phyloP scores from a whole-genome alignment of 2,329 filamentous ascomycete species.

The Epichloe festucae region DNA sequence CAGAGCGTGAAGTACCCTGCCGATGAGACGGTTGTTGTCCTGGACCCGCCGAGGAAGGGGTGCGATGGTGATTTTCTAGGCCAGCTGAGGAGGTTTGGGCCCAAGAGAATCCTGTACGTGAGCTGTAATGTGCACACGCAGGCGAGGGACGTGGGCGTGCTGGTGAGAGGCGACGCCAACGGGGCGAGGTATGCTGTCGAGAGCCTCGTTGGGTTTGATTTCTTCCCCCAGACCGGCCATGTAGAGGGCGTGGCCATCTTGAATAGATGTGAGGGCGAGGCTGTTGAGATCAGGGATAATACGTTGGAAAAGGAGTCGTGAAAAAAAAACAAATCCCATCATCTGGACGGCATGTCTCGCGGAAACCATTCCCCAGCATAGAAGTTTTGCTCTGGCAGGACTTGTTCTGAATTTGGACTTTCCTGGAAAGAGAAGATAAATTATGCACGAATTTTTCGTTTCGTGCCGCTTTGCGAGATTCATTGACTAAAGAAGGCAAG shows the following conservation, averaged over 20 bases:
- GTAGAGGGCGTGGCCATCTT: conserved; percentile 56
- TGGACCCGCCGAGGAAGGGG: conserved; percentile 93
- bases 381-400: neutral
- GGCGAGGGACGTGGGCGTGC: conserved; percentile 77
- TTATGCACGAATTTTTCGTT: no score
- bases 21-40: conserved; percentile 80
- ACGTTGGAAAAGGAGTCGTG: neutral
- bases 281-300: neutral
- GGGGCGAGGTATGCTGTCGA: conserved; percentile 66
- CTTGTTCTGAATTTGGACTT: no score
- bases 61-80: conserved; percentile 75
- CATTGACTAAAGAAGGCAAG: no score
- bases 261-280: conserved; percentile 37
- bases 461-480: no score
- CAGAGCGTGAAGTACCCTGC: conserved; percentile 57
- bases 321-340: neutral
- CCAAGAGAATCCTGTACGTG: conserved; percentile 77
- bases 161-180: conserved; percentile 55
- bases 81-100: conserved; percentile 68
- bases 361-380: neutral
- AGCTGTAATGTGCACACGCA: conserved; percentile 98
- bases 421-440: no score
- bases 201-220: conserved; percentile 85
- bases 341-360: no score
- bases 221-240: conserved; percentile 79